Evolutionary conservation across 495 filamentous ascomycete species (phyloP).

Genomic region (Talaromyces adpressus): DNA sequence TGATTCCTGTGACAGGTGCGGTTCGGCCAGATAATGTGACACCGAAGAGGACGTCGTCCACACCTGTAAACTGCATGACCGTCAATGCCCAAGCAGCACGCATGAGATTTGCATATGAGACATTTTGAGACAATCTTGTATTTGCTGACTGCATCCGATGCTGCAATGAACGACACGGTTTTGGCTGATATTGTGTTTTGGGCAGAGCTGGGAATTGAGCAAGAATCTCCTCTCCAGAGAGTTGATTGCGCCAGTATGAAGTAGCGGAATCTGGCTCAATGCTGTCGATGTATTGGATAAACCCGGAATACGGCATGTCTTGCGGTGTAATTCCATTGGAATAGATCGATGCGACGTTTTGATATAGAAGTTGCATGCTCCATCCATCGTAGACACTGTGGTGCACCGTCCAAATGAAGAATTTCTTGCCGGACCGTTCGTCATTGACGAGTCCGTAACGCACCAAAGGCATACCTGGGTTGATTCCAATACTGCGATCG

Average conservation of each 20-base stretch:
- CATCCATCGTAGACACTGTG: slow-evolving; percentile 56
- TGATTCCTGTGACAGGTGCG: slow-evolving; percentile 25
- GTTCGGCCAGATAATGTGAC: slow-evolving; percentile 27
- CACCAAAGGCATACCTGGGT: background rate
- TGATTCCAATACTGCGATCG: background rate
- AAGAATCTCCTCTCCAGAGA: slow-evolving; percentile 30
- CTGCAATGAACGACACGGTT: background rate
- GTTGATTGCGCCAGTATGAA: slow-evolving; percentile 26
- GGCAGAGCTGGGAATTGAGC: slow-evolving; percentile 43
- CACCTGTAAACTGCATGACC: slow-evolving; percentile 18
- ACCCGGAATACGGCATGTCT: slow-evolving; percentile 10
- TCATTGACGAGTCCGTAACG: background rate
- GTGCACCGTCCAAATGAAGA: slow-evolving; percentile 27
- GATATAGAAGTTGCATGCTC: slow-evolving; percentile 30
- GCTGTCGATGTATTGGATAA: slow-evolving; percentile 21
- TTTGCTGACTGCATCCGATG: background rate
- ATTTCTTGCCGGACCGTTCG: background rate
- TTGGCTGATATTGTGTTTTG: slow-evolving; percentile 25
- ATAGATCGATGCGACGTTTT: slow-evolving; percentile 13
- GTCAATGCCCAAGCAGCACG: slow-evolving; percentile 31
- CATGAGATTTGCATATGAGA: background rate
- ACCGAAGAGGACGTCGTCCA: slow-evolving; percentile 29
- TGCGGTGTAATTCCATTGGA: background rate
- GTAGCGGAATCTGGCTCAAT: slow-evolving; percentile 13
- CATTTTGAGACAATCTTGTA: background rate